A percentile compares a stretch with the other conserved stretches of the same genome.
Conservation (phyloP, 306 rosid species). For the Sesbania bispinosa region DNA sequence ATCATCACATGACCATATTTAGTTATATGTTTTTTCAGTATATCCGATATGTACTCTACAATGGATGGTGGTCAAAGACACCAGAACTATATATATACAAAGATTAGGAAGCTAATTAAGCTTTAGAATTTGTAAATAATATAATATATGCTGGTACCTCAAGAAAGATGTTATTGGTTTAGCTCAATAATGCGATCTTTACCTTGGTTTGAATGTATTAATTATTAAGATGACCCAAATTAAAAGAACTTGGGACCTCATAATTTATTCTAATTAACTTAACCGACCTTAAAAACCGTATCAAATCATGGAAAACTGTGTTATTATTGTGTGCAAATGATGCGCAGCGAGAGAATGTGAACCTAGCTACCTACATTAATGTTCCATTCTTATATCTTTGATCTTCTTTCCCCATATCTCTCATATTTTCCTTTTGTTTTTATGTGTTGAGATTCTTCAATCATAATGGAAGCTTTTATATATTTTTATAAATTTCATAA, state of each 20-base stretch:
- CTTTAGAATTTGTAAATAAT: too few relatives aligned
- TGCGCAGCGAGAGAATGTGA: slow-evolving; percentile 22
- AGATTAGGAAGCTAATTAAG: slow-evolving; percentile 3
- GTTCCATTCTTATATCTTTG: not conserved
- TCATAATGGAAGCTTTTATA: slow-evolving; percentile 6
- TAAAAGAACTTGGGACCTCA: slow-evolving; percentile 15
- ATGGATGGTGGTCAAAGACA: slow-evolving; percentile 26
- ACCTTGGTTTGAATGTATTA: not conserved
- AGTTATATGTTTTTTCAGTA: slow-evolving; percentile 9
- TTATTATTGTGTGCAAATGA: slow-evolving; percentile 35
- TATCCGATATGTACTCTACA: slow-evolving; percentile 6
- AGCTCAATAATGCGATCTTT: slow-evolving; percentile 16
- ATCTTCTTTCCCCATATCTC: not conserved
- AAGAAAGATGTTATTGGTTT: too few relatives aligned
- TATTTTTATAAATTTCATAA: not conserved
- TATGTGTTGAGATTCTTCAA: slow-evolving; percentile 35
- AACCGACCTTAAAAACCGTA: slow-evolving; percentile 38
- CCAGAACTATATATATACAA: not conserved
- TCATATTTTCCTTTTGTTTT: slow-evolving; percentile 6
- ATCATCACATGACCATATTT: slow-evolving; percentile 39
- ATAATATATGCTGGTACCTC: too few relatives aligned
- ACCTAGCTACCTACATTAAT: slow-evolving; percentile 27
- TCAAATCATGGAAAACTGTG: slow-evolving; percentile 51
- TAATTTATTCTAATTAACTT: slow-evolving; percentile 38
- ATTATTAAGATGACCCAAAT: too few relatives aligned